Evolutionary conservation across 2,329 filamentous ascomycete species (phyloP), one percentile per base, ranked within the genome.

Genomic region (Xylariaceae sp.): DNA sequence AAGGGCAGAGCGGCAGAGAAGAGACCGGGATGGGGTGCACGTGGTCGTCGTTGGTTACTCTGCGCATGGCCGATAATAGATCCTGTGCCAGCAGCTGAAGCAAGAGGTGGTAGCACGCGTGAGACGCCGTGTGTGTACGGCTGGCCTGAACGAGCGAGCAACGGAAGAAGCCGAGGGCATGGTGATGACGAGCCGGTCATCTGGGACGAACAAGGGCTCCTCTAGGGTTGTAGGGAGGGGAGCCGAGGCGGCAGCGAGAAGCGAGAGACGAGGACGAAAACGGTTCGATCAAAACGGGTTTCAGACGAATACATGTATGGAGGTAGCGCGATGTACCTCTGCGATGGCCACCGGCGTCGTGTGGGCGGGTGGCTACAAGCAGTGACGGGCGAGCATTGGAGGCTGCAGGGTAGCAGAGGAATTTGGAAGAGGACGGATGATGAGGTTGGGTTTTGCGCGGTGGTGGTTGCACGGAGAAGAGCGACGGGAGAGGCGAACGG

Each of bases 91-190:
- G 29, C 47, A 54, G 52, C 53, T 58, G 57, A 49, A 16, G 49
- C 50, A 16, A 40, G 32, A 13, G 36, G 48, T 26, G 36, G 50
- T 22, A 51, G 8, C 42, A 50, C 48, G 36, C 48, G 53, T 46
- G 51, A 47, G 34, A 50, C 49, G 49, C 56, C 47, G 47, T 53
- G 39, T 36, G 51, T 49, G 45, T 53, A 45, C 36, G 51, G 54
- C 47, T 53, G 55, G 43, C 47, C 46, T 32, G 55, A 46, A 48
- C 53, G 49, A 50, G 54, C 48, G 41, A 65, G 54, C 44, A 53
- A 54, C 60, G 55, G 58, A 57, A 58, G 57, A 55, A 65, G 54
- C 56, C 60, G 59, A 51, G 54, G 44, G 37, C 46, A 58, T 54
- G 59, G 56, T 49, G 57, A 58, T 50, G 57, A 49, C 37, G 52